Evolutionary conservation across 116 monocot species (phyloP), one percentile per base, ranked within the genome.

Genomic region (Phalaenopsis hybrid): DNA sequence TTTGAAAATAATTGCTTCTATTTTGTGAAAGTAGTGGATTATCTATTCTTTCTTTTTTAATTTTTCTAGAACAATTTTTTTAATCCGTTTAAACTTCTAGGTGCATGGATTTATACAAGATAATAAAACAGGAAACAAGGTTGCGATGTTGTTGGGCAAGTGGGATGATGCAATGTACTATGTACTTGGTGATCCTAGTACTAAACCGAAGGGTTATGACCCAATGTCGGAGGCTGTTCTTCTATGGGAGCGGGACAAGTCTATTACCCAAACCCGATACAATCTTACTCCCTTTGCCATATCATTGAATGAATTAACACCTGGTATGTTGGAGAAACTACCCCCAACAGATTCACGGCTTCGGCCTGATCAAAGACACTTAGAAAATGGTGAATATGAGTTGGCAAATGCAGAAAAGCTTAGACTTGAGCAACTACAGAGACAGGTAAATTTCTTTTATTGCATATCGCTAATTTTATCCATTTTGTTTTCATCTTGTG

Each of bases 101-200:
- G 94, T 96, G 51, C 96, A 94, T 70, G 96, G 96, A 76, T 96
- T 96, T 89, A 91, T 96, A 37, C 91, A 91, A 87, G 96, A 94
- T 74, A 94, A 94, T 75, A 88, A 50, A 85, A 92, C 94, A 5
- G 96, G 96, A 41, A 80, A 91, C 55, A 96, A 90, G 80, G 96
- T 96, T 2, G 96, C 96, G 15, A 92, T 96, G 91, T 74, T 96
- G 83, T 83, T 96, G 7, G 96, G 96, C 2, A 96, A 94, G 80
- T 96, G 96, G 96, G 96, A 96, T 87, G 96, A 94, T 86, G 96
- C 94, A 59, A 84, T 96, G 85, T 94, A 96, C 77, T 96, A 92
- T 87, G 92, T 96, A 8, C 92, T 94, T 18, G 94, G 96, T 28
- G 96, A 96, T 84, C 94, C 94, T 57, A 88, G 83, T 81, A 88